Base-by-base conservation (phyloP, 192 early-diverging fungal species). In the Paraglomus brasilianum region DNA sequence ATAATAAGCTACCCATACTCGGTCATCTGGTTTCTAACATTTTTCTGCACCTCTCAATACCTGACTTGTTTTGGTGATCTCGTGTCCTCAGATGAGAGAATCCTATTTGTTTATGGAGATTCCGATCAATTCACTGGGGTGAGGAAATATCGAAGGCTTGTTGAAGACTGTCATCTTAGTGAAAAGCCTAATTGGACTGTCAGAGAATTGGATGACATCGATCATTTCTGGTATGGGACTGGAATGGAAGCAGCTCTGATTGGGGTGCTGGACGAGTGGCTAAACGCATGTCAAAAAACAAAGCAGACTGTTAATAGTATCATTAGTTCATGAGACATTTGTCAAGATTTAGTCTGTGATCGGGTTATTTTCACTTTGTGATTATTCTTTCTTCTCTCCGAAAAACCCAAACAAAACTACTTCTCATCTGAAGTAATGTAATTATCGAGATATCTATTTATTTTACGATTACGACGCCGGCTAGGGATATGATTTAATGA, bases 71-170 rank as follows among this genome's bases (percentile, higher is more conserved):
- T 68, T 14, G 30, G 30, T 30, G 30, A 30, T 30, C 30, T 68
- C 36, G 17, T 14, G 21, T 52, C 51, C 14, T 14, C n/a, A 5
- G 41, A 49, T 7, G 8, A 41, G 0, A 59, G n/a, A 30, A 48
- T 68, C 15, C 41, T 55, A 68, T 68, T 68, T 68, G 24, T 68
- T 15, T 68, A 55, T 53, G 66, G 66, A 1, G 19, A 68, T 55
- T 55, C n/a, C 41, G 66, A 68, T 68, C 66, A 68, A 55, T 68
- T 68, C 41, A 68, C 66, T 21, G 40, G 51, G 0, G 49, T 21
- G 14, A 17, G 47, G 1, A 49, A 51, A 66, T 66, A 51, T 51
- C 40, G 21, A 11, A 22, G 51, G 21, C 51, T 46, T 46, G 19
- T 68, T 24, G 15, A 41, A 44, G 19, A 55, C 10, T 55, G 46